These are phyloP conservation scores for Xylaria sp. DNA, from an alignment of 2,329 filamentous ascomycete genomes.

Conservation along the genomic window DNA sequence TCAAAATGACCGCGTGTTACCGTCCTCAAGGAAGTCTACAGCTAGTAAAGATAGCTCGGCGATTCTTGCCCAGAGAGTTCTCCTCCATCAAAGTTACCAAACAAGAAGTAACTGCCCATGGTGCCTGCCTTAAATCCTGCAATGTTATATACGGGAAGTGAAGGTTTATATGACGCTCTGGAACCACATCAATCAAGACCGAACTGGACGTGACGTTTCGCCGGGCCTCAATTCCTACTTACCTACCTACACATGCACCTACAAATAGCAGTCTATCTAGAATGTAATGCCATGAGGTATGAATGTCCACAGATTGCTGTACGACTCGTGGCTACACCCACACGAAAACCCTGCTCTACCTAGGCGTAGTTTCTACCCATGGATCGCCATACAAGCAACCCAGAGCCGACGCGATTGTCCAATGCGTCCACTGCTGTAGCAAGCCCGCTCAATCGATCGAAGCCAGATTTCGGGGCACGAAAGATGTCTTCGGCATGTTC, in stretches of 20 bases:
- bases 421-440: neutral
- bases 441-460: neutral
- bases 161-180: neutral
- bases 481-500: conserved; percentile 17
- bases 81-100: neutral
- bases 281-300: conserved; percentile 17
- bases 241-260: conserved; percentile 5
- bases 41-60: neutral
- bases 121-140: conserved; percentile 15
- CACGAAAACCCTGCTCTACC: conserved; percentile 1
- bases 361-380: conserved; percentile 5
- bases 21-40: neutral
- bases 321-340: conserved; percentile 10
- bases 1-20: neutral
- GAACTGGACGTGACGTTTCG: neutral
- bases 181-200: neutral
- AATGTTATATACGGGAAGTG: conserved; percentile 7
- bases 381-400: conserved; percentile 13
- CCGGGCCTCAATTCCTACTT: conserved; percentile 18
- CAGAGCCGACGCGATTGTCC: conserved; percentile 14
- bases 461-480: conserved; percentile 14
- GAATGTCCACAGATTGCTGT: conserved; percentile 18
- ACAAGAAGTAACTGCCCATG: neutral
- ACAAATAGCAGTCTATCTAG: neutral
- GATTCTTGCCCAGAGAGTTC: neutral